Base-by-base conservation (phyloP, 2,329 filamentous ascomycete genomes). In the Epichloe sibirici region DNA sequence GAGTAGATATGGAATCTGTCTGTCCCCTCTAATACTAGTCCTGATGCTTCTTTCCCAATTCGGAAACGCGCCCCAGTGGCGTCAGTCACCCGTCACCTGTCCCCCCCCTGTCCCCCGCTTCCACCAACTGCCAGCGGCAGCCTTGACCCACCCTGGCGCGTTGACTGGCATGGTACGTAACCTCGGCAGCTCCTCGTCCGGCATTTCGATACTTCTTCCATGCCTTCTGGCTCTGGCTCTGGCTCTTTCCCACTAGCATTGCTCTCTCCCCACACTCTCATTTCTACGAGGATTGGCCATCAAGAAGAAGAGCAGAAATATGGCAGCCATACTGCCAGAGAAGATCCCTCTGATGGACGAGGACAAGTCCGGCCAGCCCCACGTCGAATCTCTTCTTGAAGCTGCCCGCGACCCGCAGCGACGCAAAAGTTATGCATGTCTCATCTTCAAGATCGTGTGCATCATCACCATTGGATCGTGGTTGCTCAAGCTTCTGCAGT, bases 401-500 rank as follows among this genome's bases (percentile, higher is more conserved):
- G n/a, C 34, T 23, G 5, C 17, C 34, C 23, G 23, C 48, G 21
- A 15, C 23, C 40, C 40, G 40, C 38, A 7, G 12, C 38, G 37
- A 37, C 9, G 13, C 11, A 44, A 25, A 12, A 34, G 31, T n/a
- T 25, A 17, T 17, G 48, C 11, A 11, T 35, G 28, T 39, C 9
- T 28, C 31, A 25, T 49, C 39, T 28, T 51, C 11, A 49, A 48
- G 31, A 25, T 51, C 23, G 17, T 55, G 37, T 38, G 42, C 45
- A 17, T 50, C 13, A 44, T 42, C 48, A 3, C 55, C 28, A 21
- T 54, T 8, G 45, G 44, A 35, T 37, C 44, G 51, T 21, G 46
- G 44, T 17, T 46, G 23, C 44, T 42, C 49, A 23, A 35, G 44
- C 49, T 44, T 4, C 45, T 31, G 35, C 53, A 47, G 7, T 53